Evolutionary conservation across 2,329 filamentous ascomycete species (phyloP).

Genomic region (Nemania sp.): DNA sequence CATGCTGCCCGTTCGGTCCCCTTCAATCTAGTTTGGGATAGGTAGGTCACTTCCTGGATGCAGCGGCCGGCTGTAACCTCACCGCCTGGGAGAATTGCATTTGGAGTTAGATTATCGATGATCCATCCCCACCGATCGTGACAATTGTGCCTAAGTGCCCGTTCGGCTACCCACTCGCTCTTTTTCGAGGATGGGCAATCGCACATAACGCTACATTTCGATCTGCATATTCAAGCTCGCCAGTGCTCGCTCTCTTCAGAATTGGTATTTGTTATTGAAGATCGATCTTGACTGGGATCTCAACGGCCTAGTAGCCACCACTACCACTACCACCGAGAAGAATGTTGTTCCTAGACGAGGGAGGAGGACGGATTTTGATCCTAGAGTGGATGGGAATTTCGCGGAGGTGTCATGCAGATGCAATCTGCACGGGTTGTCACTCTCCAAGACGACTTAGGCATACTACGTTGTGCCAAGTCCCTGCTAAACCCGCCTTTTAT

Average conservation of each 20-base stretch:
- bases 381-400: slow-evolving; percentile 9
- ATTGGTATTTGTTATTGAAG: background rate
- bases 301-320: background rate
- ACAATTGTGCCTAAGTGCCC: background rate
- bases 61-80: slow-evolving; percentile 7
- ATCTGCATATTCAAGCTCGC: background rate
- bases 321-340: background rate
- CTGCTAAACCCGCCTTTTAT: no score
- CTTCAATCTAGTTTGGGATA: background rate
- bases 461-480: no score
- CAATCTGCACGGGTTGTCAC: no score
- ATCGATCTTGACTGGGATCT: background rate
- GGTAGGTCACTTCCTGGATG: background rate
- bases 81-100: slow-evolving; percentile 13
- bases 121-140: slow-evolving; percentile 3
- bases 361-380: slow-evolving; percentile 7
- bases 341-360: slow-evolving; percentile 6
- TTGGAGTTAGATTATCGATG: slow-evolving; percentile 19
- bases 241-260: background rate
- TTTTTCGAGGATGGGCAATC: background rate
- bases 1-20: background rate
- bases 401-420: no score
- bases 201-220: background rate
- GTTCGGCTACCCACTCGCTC: background rate
- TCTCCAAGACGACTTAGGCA: no score